Evolutionary conservation across 148 eudicot genomes (phyloP), one percentile per base, ranked within the genome.

Genomic region (Amaranthus palmeri): DNA sequence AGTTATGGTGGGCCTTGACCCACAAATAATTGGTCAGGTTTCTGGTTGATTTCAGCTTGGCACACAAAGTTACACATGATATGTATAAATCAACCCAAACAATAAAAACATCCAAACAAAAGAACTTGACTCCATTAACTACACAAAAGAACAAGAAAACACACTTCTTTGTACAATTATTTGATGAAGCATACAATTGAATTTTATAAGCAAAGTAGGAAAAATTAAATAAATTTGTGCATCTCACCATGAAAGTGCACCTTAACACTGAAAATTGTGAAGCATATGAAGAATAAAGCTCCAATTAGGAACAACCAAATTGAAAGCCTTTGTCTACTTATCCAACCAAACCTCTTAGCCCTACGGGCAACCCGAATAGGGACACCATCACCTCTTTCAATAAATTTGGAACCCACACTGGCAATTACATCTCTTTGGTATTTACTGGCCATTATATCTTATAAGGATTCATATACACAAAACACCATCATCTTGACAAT

Each of bases 231-330:
- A 1, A 10, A 69, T 53, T 50, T 18, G 10, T n/a, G 12, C 46
- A 54, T 41, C 88, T 86, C 77, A 88, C 96, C 97, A 81, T 85
- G 86, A 65, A 84, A 74, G 45, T 75, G 87, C 73, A 90, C 80
- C 57, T 85, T 83, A 10, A 87, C 57, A 73, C 96, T 86, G 74
- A 88, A 84, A 71, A 77, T 44, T 60, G 86, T 81, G 77, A 86
- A 72, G 71, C 61, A 87, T 14, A 88, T 77, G 1, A 83, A 84
- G 75, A 85, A 78, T 49, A 82, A 45, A 61, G 84, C 84, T 54
- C 88, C 93, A 68, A 87, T 49, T 15, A 84, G 76, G 70, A 90
- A 78, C 52, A 88, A 51, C 80, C 83, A 85, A 74, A 84, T 67
- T 71, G 88, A 80, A 52, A 92, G 82, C 61, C 87, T 86, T 54